Evolutionary conservation across 768 basidiomycete genomes (phyloP).

Genomic region (Panaeolus cyanescens): DNA sequence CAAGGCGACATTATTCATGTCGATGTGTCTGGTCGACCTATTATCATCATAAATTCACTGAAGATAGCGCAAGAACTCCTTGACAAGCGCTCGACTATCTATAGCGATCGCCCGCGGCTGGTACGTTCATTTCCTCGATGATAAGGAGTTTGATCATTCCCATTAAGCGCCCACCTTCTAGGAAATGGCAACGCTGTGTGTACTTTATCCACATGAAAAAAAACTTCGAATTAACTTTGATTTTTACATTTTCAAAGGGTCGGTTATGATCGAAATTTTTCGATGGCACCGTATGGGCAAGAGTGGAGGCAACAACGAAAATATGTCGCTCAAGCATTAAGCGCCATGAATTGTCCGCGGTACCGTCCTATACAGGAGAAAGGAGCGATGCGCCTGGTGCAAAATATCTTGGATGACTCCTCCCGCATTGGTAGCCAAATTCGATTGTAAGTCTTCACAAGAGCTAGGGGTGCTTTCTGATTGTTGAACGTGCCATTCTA

Average conservation of each 20-base stretch:
- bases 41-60: constrained; percentile 57
- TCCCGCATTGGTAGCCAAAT: constrained; percentile 32
- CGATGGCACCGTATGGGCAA: too few species aligned
- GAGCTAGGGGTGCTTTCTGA: constrained; percentile 49
- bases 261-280: too few species aligned
- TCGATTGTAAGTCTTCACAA: constrained; percentile 34
- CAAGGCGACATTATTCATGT: constrained; percentile 62
- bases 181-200: too few species aligned
- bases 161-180: too few species aligned
- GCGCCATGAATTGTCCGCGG: constrained; percentile 10
- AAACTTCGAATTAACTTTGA: too few species aligned
- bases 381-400: constrained; percentile 16
- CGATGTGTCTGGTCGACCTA: constrained; percentile 58
- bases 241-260: too few species aligned
- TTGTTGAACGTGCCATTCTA: constrained; percentile 42
- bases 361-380: constrained; percentile 19
- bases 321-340: constrained; percentile 18
- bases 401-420: constrained; percentile 20
- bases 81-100: constrained; percentile 65
- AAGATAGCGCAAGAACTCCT: constrained; percentile 56
- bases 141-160: not conserved
- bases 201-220: too few species aligned
- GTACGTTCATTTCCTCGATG: constrained; percentile 16
- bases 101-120: constrained; percentile 62
- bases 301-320: constrained; percentile 40